A percentile compares a stretch with the other conserved stretches of the same genome.
Conservation (phyloP, 768 basidiomycete species). For the Asterophora parasitica region DNA sequence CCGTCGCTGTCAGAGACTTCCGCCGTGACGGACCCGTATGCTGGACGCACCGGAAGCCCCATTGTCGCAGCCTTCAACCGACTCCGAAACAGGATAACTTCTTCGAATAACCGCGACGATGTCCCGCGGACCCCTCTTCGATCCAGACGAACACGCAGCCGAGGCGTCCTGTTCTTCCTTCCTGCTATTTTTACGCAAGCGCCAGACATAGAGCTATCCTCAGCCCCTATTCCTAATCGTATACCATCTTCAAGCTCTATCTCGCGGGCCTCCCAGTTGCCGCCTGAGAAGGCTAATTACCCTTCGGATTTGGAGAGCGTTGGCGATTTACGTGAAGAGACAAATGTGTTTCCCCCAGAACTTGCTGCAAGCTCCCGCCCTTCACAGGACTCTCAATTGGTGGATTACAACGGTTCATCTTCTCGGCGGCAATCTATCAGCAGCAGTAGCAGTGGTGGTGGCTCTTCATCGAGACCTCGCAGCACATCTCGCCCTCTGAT, state of each 20-base stretch:
- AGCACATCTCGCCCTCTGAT: conserved; percentile 18
- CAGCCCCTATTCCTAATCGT: conserved; percentile 22
- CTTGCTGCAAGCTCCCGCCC: conserved; percentile 14
- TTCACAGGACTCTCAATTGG: conserved; percentile 16
- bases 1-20: conserved; percentile 49
- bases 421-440: conserved; percentile 23
- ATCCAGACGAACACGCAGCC: conserved; percentile 42
- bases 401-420: conserved; percentile 18
- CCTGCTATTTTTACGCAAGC: conserved; percentile 70
- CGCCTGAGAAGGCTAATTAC: conserved; percentile 44
- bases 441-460: conserved; percentile 11
- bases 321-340: conserved; percentile 19
- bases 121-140: conserved; percentile 45
- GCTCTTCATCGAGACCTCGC: conserved; percentile 19
- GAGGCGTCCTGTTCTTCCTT: conserved; percentile 75
- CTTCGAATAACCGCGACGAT: conserved; percentile 37
- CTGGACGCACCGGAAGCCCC: conserved; percentile 38
- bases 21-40: conserved; percentile 38
- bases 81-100: conserved; percentile 52
- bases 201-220: conserved; percentile 41
- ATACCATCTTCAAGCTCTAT: conserved; percentile 19
- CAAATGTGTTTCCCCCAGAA: conserved; percentile 8
- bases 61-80: conserved; percentile 51
- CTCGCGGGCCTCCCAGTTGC: conserved; percentile 21
- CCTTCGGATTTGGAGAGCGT: conserved; percentile 30